A percentile compares a stretch with the other conserved stretches of the same genome.
These are phyloP conservation scores for Hypoxylon sp. DNA, from an alignment of 2,329 filamentous ascomycete genomes.

Conservation along the genomic window DNA sequence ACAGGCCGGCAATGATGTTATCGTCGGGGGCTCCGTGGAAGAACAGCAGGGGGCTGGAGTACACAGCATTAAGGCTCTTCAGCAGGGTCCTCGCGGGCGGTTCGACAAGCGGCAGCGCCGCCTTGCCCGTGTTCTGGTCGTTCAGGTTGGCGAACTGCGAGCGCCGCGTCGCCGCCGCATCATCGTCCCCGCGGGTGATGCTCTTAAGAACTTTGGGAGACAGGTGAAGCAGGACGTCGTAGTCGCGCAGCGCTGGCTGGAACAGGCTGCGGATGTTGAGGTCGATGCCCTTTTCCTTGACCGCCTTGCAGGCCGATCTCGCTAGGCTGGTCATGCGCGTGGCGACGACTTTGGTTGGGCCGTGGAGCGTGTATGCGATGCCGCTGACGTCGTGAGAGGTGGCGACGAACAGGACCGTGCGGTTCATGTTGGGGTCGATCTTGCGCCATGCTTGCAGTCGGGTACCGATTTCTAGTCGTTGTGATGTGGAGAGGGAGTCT, in stretches of 20 bases:
- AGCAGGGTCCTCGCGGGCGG: slow-evolving; percentile 76
- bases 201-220: slow-evolving; percentile 67
- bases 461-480: slow-evolving; percentile 75
- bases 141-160: slow-evolving; percentile 86
- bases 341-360: slow-evolving; percentile 85
- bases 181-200: slow-evolving; percentile 55
- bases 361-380: slow-evolving; percentile 80
- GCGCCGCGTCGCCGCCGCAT: slow-evolving; percentile 51
- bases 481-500: slow-evolving; percentile 72
- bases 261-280: slow-evolving; percentile 77
- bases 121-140: slow-evolving; percentile 63
- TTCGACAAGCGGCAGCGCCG: slow-evolving; percentile 65
- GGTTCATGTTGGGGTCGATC: slow-evolving; percentile 90
- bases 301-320: slow-evolving; percentile 77
- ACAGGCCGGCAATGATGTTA: slow-evolving; percentile 71
- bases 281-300: slow-evolving; percentile 67
- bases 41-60: slow-evolving; percentile 80
- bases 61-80: slow-evolving; percentile 76
- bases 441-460: slow-evolving; percentile 88
- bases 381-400: slow-evolving; percentile 85
- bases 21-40: slow-evolving; percentile 77
- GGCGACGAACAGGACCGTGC: slow-evolving; percentile 83
- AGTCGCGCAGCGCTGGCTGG: slow-evolving; percentile 79
- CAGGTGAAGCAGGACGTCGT: slow-evolving; percentile 87
- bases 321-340: slow-evolving; percentile 86